Evolutionary conservation across 2,329 filamentous ascomycete species (phyloP), one percentile per base, ranked within the genome.

Genomic region (Fusarium nygamai): DNA sequence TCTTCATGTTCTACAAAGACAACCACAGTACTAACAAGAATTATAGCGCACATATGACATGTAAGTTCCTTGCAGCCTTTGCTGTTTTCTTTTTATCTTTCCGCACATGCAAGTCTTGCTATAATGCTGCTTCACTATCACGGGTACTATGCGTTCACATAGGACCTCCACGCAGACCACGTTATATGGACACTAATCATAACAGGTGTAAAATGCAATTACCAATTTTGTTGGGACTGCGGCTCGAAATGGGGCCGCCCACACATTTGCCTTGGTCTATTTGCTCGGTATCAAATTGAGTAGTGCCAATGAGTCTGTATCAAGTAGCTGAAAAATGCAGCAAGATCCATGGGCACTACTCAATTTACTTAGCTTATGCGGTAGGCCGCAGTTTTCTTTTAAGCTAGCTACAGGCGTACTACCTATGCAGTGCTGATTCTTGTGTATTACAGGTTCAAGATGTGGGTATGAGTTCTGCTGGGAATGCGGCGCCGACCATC

Each of bases 11-110:
- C 13, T 29, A 14, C 20, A 5, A 33, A 41, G 27, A 31, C n/a
- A 31, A n/a, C 38, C 36, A 47, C 46, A n/a, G 54, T 12, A 36
- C 78, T 83, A 73, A 82, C 73, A 34, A 62, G 34, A 48, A 39
- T 22, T 39, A 17, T 29, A 85, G 84, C 69, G 78, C 82, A 19
- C 82, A 85, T 51, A 85, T 85, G 81, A 83, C 78, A 59, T 85
- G 84, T 85, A 82, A 81, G 83, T 79, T 64, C 8, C 16, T 38
- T 24, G 13, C 29, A 34, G 13, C 43, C 51, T 60, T 44, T 59
- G 60, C 22, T 50, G 56, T 47, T 36, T 34, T 47, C 44, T 22
- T 47, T 50, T 19, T 29, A 24, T 51, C 31, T 43, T 39, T 38
- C 34, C 14, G 34, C 67, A 47, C 39, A 43, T 62, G 36, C 47